Evolutionary conservation across 345 rosid genomes (phyloP).

Genomic region (Dipteronia sinensis): DNA sequence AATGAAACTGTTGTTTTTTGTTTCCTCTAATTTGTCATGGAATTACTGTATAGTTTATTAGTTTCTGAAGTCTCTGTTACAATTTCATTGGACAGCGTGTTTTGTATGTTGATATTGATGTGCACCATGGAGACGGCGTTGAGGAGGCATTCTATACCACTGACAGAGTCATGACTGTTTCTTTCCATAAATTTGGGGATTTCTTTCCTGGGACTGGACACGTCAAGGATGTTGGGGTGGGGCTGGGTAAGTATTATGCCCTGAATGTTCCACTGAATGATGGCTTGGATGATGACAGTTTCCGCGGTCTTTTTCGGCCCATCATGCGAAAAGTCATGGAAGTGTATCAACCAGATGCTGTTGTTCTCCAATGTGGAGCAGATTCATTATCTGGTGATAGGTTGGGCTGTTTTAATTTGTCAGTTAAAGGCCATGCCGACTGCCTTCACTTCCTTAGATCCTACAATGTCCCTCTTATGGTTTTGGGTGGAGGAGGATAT

Average conservation of each 20-base stretch:
- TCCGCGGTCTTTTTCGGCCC: constrained; percentile 80
- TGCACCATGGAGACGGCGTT: constrained; percentile 98
- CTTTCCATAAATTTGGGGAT: constrained; percentile 96
- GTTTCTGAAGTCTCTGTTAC: constrained; percentile 20
- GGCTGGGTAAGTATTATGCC: constrained; percentile 78
- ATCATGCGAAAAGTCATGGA: constrained; percentile 92
- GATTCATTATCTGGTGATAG: constrained; percentile 97
- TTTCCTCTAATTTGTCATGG: not conserved
- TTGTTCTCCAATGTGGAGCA: constrained; percentile 99
- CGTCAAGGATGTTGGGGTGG: constrained; percentile 74
- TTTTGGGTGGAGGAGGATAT: constrained; percentile 98
- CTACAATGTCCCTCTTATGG: constrained; percentile 90
- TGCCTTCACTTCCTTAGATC: constrained; percentile 93
- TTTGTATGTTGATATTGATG: constrained; percentile 91
- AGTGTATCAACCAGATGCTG: constrained; percentile 95
- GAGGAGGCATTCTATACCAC: constrained; percentile 98
- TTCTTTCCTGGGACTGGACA: constrained; percentile 98
- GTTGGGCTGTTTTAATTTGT: constrained; percentile 92
- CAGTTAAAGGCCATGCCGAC: constrained; percentile 98
- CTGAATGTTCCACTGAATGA: constrained; percentile 92
- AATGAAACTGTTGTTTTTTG: not conserved
- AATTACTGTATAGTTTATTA: not conserved
- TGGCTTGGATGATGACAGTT: constrained; percentile 88
- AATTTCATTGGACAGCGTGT: constrained; percentile 69
- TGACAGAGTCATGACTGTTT: constrained; percentile 99